phyloP scores from a whole-genome alignment of 345 rosid genomes.

The Euclidium syriacum region DNA sequence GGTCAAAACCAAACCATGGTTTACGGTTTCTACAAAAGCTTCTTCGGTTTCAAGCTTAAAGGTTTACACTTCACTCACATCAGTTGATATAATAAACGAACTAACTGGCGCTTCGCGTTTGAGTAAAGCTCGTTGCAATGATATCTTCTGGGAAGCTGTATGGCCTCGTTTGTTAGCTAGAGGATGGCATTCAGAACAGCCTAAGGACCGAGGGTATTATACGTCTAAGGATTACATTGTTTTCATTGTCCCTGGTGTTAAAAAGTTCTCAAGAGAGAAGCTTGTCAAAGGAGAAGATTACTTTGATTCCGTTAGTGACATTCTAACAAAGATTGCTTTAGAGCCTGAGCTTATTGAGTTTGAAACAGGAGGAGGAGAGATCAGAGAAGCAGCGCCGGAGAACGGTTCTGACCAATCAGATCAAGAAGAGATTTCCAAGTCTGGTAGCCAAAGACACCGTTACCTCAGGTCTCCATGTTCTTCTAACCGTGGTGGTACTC shows the following conservation, averaged over 20 bases:
- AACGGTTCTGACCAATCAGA: slow-evolving; percentile 42
- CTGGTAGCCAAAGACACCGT: slow-evolving; percentile 27
- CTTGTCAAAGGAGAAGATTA: slow-evolving; percentile 64
- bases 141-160: slow-evolving; percentile 80
- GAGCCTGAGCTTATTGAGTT: slow-evolving; percentile 65
- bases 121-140: slow-evolving; percentile 68
- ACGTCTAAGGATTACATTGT: slow-evolving; percentile 47
- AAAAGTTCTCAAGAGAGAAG: slow-evolving; percentile 57
- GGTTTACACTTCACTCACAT: slow-evolving; percentile 51
- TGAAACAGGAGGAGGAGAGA: slow-evolving; percentile 42
- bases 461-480: slow-evolving; percentile 66
- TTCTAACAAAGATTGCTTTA: slow-evolving; percentile 55
- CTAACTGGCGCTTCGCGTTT: slow-evolving; percentile 54
- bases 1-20: slow-evolving; percentile 34
- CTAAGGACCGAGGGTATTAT: slow-evolving; percentile 35
- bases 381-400: slow-evolving; percentile 27
- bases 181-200: slow-evolving; percentile 84
- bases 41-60: slow-evolving; percentile 14
- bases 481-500: slow-evolving; percentile 33
- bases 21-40: slow-evolving; percentile 32
- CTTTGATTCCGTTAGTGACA: slow-evolving; percentile 69
- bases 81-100: slow-evolving; percentile 44
- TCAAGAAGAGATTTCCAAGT: slow-evolving; percentile 23
- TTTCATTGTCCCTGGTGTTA: slow-evolving; percentile 64
- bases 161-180: slow-evolving; percentile 79